phyloP scores from a whole-genome alignment of 2,329 filamentous ascomycete genomes.

The Talaromyces funiculosus region DNA sequence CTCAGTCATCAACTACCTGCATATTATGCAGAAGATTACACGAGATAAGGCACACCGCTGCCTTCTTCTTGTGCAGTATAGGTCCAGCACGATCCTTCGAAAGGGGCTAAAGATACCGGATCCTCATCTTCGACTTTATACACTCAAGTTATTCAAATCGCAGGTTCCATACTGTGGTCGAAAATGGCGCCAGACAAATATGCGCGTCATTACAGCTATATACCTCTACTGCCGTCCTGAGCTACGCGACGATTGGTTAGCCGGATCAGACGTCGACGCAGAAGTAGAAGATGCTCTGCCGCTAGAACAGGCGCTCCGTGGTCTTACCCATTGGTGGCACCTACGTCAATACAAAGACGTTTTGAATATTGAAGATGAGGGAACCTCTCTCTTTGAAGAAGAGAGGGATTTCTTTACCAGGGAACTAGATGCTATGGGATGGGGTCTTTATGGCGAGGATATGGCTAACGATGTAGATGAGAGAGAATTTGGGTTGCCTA shows the following conservation, averaged over 20 bases:
- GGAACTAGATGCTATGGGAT: slow-evolving; percentile 67
- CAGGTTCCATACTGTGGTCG: slow-evolving; percentile 97
- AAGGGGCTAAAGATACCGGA: slow-evolving; percentile 90
- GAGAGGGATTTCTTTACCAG: slow-evolving; percentile 74
- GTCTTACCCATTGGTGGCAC: slow-evolving; percentile 92
- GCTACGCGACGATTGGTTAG: slow-evolving; percentile 87
- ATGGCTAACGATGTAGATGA: slow-evolving; percentile 26
- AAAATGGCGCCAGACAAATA: slow-evolving; percentile 97
- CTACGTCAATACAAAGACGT: slow-evolving; percentile 73
- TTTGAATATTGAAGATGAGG: slow-evolving; percentile 50
- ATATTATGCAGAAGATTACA: slow-evolving; percentile 95
- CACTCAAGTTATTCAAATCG: slow-evolving; percentile 95
- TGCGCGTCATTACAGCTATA: slow-evolving; percentile 96
- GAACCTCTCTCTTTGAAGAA: slow-evolving; percentile 56
- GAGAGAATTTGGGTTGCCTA: slow-evolving; percentile 21
- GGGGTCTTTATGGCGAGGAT: slow-evolving; percentile 39
- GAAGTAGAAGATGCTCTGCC: slow-evolving; percentile 91
- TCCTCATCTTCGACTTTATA: slow-evolving; percentile 80
- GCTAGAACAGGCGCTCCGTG: slow-evolving; percentile 81
- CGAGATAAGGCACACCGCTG: slow-evolving; percentile 94
- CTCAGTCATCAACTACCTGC: slow-evolving; percentile 87
- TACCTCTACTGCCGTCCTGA: slow-evolving; percentile 92
- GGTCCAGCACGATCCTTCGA: slow-evolving; percentile 83
- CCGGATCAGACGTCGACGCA: slow-evolving; percentile 82
- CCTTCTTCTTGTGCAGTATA: slow-evolving; percentile 89